Conservation (phyloP, 1,139 yeast species). For the Zygoascus hellenicus region DNA sequence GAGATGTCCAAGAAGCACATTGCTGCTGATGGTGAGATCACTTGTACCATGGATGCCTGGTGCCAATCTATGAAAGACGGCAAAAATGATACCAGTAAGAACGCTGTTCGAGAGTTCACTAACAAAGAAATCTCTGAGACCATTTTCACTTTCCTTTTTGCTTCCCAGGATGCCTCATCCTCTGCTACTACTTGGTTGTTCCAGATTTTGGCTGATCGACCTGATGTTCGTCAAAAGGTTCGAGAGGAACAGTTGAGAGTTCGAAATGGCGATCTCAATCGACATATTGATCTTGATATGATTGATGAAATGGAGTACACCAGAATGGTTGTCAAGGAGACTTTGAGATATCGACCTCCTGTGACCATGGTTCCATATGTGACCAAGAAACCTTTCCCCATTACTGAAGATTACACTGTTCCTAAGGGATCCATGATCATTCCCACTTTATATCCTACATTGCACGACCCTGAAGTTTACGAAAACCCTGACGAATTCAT, state of each 20-base stretch:
- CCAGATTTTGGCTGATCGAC: conserved; percentile 92
- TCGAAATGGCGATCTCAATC: conserved; percentile 66
- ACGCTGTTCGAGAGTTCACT: conserved; percentile 73
- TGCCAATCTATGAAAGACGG: conserved; percentile 77
- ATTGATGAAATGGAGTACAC: conserved; percentile 86
- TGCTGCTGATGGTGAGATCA: conserved; percentile 69
- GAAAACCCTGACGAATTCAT: conserved; percentile 88
- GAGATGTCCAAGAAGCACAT: conserved; percentile 76
- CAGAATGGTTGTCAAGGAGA: conserved; percentile 81
- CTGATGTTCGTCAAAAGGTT: conserved; percentile 75
- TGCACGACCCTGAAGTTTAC: conserved; percentile 95
- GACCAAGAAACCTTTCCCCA: conserved; percentile 78
- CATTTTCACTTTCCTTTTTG: conserved; percentile 90
- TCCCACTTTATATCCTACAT: conserved; percentile 90
- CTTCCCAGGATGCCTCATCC: conserved; percentile 96
- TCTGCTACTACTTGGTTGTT: conserved; percentile 98
- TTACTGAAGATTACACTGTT: conserved; percentile 74
- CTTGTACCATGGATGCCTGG: conserved; percentile 96
- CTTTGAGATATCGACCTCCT: conserved; percentile 93
- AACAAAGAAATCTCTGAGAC: conserved; percentile 93
- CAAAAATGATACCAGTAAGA: conserved; percentile 46
- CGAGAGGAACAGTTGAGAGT: conserved; percentile 87
- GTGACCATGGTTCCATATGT: conserved; percentile 97
- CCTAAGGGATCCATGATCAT: conserved; percentile 97
- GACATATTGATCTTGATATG: conserved; percentile 59